Percentiles rank a stretch among this genome's conserved stretches.
Evolutionary conservation across 169 alveolate genomes (phyloP).

Genomic region (Plasmodium relictum): DNA sequence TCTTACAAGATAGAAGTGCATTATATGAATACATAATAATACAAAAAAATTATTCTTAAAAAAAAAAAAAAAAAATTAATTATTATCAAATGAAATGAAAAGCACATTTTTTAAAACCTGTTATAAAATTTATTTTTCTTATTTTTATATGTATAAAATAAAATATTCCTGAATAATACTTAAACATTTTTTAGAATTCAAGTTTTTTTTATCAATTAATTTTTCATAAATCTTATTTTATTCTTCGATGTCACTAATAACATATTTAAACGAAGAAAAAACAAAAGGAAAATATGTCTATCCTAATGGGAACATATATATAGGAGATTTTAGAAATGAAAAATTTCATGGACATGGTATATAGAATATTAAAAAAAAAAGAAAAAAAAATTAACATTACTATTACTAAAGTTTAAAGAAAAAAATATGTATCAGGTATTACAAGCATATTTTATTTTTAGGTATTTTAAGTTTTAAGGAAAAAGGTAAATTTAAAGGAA

Average conservation of each 20-base stretch:
- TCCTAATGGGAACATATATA: constrained; percentile 64
- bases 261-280: constrained; percentile 44
- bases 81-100: too few species aligned
- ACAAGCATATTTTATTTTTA: background rate
- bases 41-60: too few species aligned
- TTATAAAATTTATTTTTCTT: too few species aligned
- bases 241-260: constrained; percentile 43
- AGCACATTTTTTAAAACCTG: too few species aligned
- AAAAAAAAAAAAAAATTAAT: too few species aligned
- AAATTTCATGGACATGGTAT: constrained; percentile 67
- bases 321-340: constrained; percentile 61
- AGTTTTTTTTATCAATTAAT: background rate
- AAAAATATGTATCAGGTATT: background rate
- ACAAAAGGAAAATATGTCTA: constrained; percentile 48
- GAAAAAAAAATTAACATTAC: background rate
- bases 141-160: background rate
- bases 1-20: too few species aligned
- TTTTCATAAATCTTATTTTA: background rate
- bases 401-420: background rate
- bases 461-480: constrained; percentile 56
- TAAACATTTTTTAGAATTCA: background rate
- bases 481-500: constrained; percentile 48
- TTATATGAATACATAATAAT: too few species aligned
- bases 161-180: background rate
- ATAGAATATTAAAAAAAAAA: background rate